These are phyloP conservation scores for Opeltia flavorubescens DNA, from an alignment of 495 filamentous ascomycete species.

Conservation along the genomic window DNA sequence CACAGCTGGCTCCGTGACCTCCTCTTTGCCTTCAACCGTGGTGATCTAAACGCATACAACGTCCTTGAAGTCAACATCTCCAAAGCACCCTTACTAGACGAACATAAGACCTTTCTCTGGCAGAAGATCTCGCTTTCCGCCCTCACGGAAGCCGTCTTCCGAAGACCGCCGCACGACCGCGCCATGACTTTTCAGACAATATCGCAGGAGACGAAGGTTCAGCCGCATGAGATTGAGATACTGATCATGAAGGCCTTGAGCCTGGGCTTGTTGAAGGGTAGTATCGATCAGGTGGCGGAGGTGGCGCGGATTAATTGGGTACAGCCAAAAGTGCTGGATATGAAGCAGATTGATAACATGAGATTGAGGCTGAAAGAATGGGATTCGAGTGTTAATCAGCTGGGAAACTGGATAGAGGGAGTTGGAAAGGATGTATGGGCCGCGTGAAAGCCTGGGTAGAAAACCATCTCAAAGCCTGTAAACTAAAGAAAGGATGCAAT, in stretches of 20 bases:
- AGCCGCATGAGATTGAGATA: slow-evolving; percentile 84
- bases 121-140: slow-evolving; percentile 96
- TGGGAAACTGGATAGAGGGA: slow-evolving; percentile 88
- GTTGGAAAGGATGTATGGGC: slow-evolving; percentile 86
- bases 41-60: slow-evolving; percentile 78
- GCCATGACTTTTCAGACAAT: slow-evolving; percentile 84
- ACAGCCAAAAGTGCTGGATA: slow-evolving; percentile 92
- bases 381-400: slow-evolving; percentile 86
- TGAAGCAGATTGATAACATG: slow-evolving; percentile 94
- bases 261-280: slow-evolving; percentile 75
- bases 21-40: slow-evolving; percentile 93
- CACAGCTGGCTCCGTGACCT: slow-evolving; percentile 82
- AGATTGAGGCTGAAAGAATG: slow-evolving; percentile 74
- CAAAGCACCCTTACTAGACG: slow-evolving; percentile 61
- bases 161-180: slow-evolving; percentile 86
- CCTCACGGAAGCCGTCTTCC: slow-evolving; percentile 92
- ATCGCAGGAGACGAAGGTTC: slow-evolving; percentile 80
- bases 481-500: too few species aligned
- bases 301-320: slow-evolving; percentile 96
- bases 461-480: too few species aligned
- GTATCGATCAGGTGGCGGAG: slow-evolving; percentile 91
- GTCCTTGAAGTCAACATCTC: slow-evolving; percentile 62
- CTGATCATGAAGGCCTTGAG: slow-evolving; percentile 97
- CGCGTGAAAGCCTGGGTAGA: slow-evolving; percentile 37
- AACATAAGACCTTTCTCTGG: slow-evolving; percentile 71